Conservation (phyloP, 2,329 filamentous ascomycete species). For the Fusarium coffeatum region DNA sequence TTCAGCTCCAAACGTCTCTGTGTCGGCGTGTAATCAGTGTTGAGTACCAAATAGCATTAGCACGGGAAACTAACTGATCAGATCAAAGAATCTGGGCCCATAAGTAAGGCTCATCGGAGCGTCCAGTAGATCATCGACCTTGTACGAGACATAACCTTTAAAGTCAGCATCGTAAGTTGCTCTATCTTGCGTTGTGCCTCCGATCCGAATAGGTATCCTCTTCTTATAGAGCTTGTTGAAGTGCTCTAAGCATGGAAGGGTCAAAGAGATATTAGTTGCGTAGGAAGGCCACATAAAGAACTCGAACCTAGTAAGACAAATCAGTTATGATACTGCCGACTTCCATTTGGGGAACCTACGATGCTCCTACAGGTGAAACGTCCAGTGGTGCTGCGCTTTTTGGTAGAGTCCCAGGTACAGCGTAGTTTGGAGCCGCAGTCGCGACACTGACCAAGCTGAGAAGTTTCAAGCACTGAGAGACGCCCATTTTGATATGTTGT, state of each 20-base stretch:
- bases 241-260: neutral
- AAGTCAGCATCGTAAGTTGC: neutral
- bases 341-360: neutral
- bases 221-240: neutral
- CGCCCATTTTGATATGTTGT: neutral
- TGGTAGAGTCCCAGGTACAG: neutral
- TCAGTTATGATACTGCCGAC: neutral
- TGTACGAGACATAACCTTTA: neutral
- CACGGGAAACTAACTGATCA: neutral
- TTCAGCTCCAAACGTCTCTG: neutral
- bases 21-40: neutral
- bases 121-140: neutral
- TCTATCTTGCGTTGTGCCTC: slow-evolving; percentile 4
- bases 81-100: neutral
- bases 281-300: slow-evolving; percentile 10
- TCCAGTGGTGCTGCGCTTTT: neutral
- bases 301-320: neutral
- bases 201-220: neutral
- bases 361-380: neutral
- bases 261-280: neutral
- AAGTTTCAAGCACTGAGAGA: neutral
- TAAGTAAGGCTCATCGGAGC: neutral
- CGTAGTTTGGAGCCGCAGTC: neutral
- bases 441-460: neutral
- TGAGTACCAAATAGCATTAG: too few species aligned